Evolutionary conservation across 2,329 filamentous ascomycete genomes (phyloP), one percentile per base, ranked within the genome.

Genomic region (Aureobasidium sp.): DNA sequence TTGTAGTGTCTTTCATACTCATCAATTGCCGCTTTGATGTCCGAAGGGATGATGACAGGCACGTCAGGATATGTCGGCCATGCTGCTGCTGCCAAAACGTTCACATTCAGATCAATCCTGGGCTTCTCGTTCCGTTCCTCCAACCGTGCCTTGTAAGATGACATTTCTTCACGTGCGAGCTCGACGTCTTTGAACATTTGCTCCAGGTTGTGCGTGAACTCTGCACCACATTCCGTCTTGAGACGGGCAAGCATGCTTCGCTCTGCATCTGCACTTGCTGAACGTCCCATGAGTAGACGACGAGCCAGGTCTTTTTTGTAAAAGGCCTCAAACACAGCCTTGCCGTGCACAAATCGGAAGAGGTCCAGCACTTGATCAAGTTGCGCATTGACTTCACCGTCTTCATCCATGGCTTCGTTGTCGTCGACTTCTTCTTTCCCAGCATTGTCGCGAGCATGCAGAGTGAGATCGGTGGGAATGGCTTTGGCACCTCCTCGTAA

Each of bases 101-200:
- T 95, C 62, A 97, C 93, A 57, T 82, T 82, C 14, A 97, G 76
- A 66, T 93, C 88, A 37, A 95, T 68, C 1, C 76, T 80, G 48
- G 77, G 76, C 57, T 65, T 68, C 34, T 66, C 62, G 2, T 66
- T 42, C 14, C 79, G 76, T 71, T 79, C 77, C 57, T 80, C 77
- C 41, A 79, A 72, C 69, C 90, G 68, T 70, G 78, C 73, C 68
- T 86, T 93, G 72, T 95, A 98, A 0, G 86, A 81, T n/a, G 79
- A 72, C 85, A 97, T 95, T 66, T 97, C 91, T 62, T 97, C 93
- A 56, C 86, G 86, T 11, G 88, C 88, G 17, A 96, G 78, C 65
- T 96, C 90, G 68, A 97, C 89, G 64, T 99, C 93, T 68, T 95
- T 95, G 75, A 99, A 98, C 93, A 99, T 99, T 58, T 91, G 88